A percentile compares a stretch with the other conserved stretches of the same genome.
These are phyloP conservation scores for Kalmusia sp. DNA, from an alignment of 2,329 filamentous ascomycete species.

Conservation along the genomic window DNA sequence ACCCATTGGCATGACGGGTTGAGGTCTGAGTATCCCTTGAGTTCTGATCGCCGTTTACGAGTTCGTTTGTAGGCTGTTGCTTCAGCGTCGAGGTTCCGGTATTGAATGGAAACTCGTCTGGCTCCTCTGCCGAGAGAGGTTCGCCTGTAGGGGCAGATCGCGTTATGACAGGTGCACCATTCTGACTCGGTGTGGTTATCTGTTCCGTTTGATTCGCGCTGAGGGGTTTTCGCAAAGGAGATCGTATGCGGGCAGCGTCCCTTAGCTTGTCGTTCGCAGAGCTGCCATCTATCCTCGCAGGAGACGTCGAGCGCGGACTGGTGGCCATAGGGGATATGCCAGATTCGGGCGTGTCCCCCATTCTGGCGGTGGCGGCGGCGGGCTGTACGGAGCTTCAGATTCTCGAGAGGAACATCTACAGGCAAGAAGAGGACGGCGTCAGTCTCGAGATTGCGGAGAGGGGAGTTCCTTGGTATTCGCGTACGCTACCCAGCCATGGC, in stretches of 20 bases:
- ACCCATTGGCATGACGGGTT: conserved; percentile 31
- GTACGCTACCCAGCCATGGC: conserved; percentile 19
- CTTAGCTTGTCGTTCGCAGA: conserved; percentile 20
- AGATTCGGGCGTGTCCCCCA: conserved; percentile 38
- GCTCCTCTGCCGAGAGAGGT: conserved; percentile 32
- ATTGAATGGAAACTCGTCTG: conserved; percentile 47
- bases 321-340: conserved; percentile 32
- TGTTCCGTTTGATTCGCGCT: conserved; percentile 23
- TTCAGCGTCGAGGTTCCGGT: conserved; percentile 22
- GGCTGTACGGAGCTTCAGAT: background rate
- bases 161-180: conserved; percentile 38
- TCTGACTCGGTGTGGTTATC: conserved; percentile 18
- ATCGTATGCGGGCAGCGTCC: conserved; percentile 26
- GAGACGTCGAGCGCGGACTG: conserved; percentile 30
- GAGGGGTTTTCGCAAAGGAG: conserved; percentile 34
- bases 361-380: conserved; percentile 10
- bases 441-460: conserved; percentile 13
- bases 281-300: conserved; percentile 19
- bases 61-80: conserved; percentile 24
- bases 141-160: conserved; percentile 39
- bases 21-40: conserved; percentile 24
- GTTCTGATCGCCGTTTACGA: conserved; percentile 23
- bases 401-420: background rate
- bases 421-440: background rate
- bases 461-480: conserved; percentile 16